Base-by-base conservation (phyloP, 139 green algal species). In the Picochlorum sp. region DNA sequence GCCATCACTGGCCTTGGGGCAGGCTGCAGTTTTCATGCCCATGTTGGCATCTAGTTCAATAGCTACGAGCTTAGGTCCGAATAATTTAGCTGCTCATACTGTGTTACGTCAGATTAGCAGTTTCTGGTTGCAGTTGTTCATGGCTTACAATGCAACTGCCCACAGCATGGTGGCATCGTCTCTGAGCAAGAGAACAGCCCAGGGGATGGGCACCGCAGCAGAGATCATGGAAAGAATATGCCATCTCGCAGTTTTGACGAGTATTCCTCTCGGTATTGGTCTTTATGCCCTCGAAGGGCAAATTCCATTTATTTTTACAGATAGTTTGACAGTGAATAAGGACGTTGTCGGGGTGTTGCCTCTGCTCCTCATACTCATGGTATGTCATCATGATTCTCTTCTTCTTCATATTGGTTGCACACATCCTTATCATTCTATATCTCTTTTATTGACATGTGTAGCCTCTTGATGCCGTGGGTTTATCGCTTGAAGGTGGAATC, bases 261-360 rank as follows among this genome's bases (percentile, higher is more conserved):
- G 52, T 49, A 28, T 73, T 11, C 58, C 66, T 2, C 4, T 70
- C 26, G 60, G 23, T 8, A 34, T 4, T 23, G 59, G 18, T 9
- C 61, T 78, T 18, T 64, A 58, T 26, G 20, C 57, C 31, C 21
- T n/a, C 7, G 41, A 60, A 4, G 28, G 30, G n/a, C 11, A 23
- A 34, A 66, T 78, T 20, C 72, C 72, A 1, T 41, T n/a, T 26
- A n/a, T 73, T 45, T 78, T 78, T 61, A 78, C 72, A 3, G 26
- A 20, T 18, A 60, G 74, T 30, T 30, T 11, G 23, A 23, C 44
- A 41, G 72, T 74, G 38, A 45, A 24, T 20, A 26, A 15, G 1
- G 72, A 73, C 15, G 66, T 73, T 31, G n/a, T 49, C 0, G 52
- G 58, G 8, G 66, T 74, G 51, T 59, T 78, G 51, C 72, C 66